Evolutionary conservation across 164 flowering plant species (phyloP), one percentile per base, ranked within the genome.

Genomic region (Dillenia turbinata): DNA sequence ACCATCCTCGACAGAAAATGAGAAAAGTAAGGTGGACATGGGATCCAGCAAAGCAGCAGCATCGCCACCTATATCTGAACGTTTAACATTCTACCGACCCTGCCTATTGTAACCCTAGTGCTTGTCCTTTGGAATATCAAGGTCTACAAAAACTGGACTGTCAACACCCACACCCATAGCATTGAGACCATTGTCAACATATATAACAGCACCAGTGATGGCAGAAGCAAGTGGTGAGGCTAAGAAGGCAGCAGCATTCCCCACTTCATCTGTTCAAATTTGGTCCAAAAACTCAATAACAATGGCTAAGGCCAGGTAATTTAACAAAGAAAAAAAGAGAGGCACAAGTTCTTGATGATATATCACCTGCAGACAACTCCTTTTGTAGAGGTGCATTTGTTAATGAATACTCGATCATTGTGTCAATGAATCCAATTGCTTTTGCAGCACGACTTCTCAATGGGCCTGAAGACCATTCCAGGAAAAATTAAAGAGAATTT

Each of bases 201-300:
- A 88, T 17, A 88, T 52, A 33, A 87, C 83, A 16, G 90, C 85
- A 54, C 98, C 96, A 0, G 98, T 92, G 51, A 90, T 83, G n/a
- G 96, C 96, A 12, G 96, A 90, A 45, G 98, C 91, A 78, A 90
- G 67, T n/a, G 98, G 98, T n/a, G 96, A 92, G 56, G 77, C 87
- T 69, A 92, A 72, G 78, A 93, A 93, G 44, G 98, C 96, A 33
- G 96, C 98, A 6, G 86, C 67, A 61, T 86, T 88, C 33, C 98
- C 96, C 48, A 88, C 89, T 66, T 88, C 96, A 56, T 92, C 98
- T 92, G 96, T 72, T 64, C 16, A 57, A 58, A 47, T 26, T 44
- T 15, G 49, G 66, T 49, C 17, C 58, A 40, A 52, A 58, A 56
- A 12, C 12, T 26, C 33, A n/a, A 33, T 50, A 53, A 51, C 44